Conservation (phyloP, 78 protist genomes). For the Trichosphaerium sp. region DNA sequence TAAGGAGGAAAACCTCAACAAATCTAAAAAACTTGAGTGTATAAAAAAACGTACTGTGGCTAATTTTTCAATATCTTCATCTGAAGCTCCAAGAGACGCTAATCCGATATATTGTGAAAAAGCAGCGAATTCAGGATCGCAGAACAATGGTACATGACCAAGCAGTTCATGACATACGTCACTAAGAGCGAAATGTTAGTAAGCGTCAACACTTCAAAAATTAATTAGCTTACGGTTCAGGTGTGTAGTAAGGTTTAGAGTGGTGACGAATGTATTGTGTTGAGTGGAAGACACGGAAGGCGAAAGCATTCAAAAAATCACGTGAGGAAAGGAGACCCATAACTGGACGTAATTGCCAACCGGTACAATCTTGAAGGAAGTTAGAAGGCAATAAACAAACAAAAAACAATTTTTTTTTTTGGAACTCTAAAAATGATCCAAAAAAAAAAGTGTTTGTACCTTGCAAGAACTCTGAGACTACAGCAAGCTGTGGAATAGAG, state of each 20-base stretch:
- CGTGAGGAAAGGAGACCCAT: slow-evolving; percentile 84
- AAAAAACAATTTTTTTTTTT: neutral
- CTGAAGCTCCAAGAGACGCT: slow-evolving; percentile 85
- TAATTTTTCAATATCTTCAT: slow-evolving; percentile 69
- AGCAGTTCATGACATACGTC: slow-evolving; percentile 85
- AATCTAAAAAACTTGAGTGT: neutral
- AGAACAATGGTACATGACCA: slow-evolving; percentile 93
- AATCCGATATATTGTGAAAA: slow-evolving; percentile 86
- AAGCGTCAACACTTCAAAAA: no score
- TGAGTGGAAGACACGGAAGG: slow-evolving; percentile 84
- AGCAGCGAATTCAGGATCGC: slow-evolving; percentile 87
- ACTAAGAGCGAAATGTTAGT: neutral
- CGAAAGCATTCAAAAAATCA: slow-evolving; percentile 84
- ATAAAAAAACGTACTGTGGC: slow-evolving; percentile 36
- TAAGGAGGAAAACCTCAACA: neutral
- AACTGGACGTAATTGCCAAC: slow-evolving; percentile 79
- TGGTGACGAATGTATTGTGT: slow-evolving; percentile 90
- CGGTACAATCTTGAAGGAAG: slow-evolving; percentile 47
- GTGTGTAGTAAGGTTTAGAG: slow-evolving; percentile 87
- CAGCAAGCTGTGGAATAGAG: slow-evolving; percentile 69
- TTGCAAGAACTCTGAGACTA: slow-evolving; percentile 40
- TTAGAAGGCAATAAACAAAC: neutral
- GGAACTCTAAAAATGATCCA: neutral
- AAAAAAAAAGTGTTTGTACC: neutral
- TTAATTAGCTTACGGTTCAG: slow-evolving; percentile 80